Conservation (phyloP, 495 filamentous ascomycete genomes). For the Neurospora sp. region DNA sequence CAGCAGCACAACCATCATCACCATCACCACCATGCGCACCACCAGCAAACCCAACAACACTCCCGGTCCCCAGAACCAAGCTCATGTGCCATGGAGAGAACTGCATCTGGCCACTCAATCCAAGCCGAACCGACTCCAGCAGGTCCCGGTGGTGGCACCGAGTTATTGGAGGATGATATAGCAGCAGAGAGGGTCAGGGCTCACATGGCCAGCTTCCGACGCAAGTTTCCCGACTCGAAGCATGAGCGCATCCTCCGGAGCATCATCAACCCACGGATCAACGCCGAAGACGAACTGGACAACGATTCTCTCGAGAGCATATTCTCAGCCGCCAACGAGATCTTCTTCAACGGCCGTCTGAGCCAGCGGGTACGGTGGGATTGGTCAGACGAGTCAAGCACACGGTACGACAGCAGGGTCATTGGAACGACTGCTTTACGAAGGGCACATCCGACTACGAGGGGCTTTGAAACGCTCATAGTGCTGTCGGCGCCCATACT, state of each 20-base stretch:
- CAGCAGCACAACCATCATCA: neutral
- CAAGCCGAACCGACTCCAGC: constrained; percentile 14
- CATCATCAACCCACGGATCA: constrained; percentile 36
- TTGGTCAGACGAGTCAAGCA: constrained; percentile 31
- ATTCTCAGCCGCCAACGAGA: constrained; percentile 41
- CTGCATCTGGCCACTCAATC: constrained; percentile 25
- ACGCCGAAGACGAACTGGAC: constrained; percentile 35
- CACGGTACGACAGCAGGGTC: constrained; percentile 30
- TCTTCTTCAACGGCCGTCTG: constrained; percentile 44
- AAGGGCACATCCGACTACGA: constrained; percentile 18
- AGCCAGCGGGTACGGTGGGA: constrained; percentile 42
- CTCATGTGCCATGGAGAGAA: constrained; percentile 19
- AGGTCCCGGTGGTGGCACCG: constrained; percentile 13
- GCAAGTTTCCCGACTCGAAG: constrained; percentile 34
- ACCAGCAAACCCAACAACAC: constrained; percentile 1
- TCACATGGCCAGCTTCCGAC: constrained; percentile 31
- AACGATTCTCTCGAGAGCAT: constrained; percentile 38
- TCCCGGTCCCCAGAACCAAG: constrained; percentile 3
- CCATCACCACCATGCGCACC: neutral
- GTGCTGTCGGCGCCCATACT: constrained; percentile 43
- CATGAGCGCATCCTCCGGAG: constrained; percentile 39
- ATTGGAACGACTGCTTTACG: constrained; percentile 47
- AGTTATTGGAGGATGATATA: constrained; percentile 27
- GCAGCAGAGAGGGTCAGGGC: constrained; percentile 31
- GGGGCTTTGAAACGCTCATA: constrained; percentile 46